Conservation (phyloP, 768 basidiomycete species). For the Pulveroboletus frians region DNA sequence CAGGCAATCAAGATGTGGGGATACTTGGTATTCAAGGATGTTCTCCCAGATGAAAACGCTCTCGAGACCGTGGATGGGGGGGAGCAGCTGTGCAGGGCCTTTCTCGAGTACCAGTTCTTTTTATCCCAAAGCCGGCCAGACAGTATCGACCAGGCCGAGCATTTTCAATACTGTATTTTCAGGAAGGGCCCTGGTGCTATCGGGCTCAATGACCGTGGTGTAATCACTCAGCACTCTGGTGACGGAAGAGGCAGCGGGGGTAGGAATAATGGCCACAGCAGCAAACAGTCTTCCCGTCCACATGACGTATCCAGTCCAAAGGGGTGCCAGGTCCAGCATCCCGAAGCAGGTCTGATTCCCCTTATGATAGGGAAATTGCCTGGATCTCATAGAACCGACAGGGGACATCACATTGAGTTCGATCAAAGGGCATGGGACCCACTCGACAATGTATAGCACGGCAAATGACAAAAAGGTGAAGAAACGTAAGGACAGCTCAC, state of each 20-base stretch:
- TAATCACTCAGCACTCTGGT: not conserved
- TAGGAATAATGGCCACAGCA: not conserved
- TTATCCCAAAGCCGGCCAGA: not conserved
- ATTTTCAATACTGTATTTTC: not conserved
- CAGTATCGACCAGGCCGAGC: not conserved
- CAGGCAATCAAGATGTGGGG: constrained; percentile 14
- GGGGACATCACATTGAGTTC: not conserved
- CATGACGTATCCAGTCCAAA: not conserved
- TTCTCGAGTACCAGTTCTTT: constrained; percentile 19
- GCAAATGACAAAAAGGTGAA: constrained; percentile 1
- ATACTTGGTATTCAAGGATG: constrained; percentile 3
- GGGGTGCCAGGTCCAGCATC: not conserved
- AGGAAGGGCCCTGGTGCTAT: constrained; percentile 9
- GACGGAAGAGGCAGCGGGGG: not conserved
- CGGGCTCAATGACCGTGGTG: not conserved
- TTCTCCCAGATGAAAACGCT: not conserved
- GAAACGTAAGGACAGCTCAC: constrained; percentile 23
- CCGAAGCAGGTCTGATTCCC: constrained; percentile 8
- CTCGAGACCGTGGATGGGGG: constrained; percentile 7
- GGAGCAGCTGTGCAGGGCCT: constrained; percentile 13
- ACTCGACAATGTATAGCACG: not conserved
- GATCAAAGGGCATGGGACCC: not conserved
- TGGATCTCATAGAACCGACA: constrained; percentile 1
- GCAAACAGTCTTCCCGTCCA: not conserved
- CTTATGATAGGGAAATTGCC: not conserved